These are phyloP conservation scores for Kalaharituber pfeilii DNA, from an alignment of 2,329 filamentous ascomycete genomes.

Conservation along the genomic window DNA sequence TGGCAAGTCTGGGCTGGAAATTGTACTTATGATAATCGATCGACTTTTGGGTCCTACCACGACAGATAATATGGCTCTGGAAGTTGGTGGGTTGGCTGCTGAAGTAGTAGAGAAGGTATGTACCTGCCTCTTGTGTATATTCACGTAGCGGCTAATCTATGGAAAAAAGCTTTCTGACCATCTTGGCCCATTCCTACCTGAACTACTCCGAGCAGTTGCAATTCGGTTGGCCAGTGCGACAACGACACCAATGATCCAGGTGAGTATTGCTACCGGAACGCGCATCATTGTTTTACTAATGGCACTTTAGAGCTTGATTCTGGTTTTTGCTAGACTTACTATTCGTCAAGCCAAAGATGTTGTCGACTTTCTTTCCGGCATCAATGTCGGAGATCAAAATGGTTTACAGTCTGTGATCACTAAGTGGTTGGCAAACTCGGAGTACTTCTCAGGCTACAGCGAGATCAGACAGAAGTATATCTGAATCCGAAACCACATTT, in stretches of 20 bases:
- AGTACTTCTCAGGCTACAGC: slow-evolving; percentile 95
- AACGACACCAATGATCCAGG: slow-evolving; percentile 83
- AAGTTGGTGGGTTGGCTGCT: slow-evolving; percentile 84
- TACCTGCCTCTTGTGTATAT: not conserved
- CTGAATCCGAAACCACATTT: not conserved
- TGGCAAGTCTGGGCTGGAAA: slow-evolving; percentile 69
- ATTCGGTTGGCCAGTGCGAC: slow-evolving; percentile 65
- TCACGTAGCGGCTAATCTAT: not conserved
- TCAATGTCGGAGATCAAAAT: slow-evolving; percentile 60
- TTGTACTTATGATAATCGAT: slow-evolving; percentile 81
- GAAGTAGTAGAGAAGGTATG: slow-evolving; percentile 82
- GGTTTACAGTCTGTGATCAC: slow-evolving; percentile 77
- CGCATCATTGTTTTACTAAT: not conserved
- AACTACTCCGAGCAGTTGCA: slow-evolving; percentile 78
- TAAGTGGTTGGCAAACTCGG: slow-evolving; percentile 95
- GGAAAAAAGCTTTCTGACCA: slow-evolving; percentile 50
- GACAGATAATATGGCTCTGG: slow-evolving; percentile 88
- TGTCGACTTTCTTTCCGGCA: slow-evolving; percentile 73
- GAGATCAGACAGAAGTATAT: slow-evolving; percentile 88
- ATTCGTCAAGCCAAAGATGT: slow-evolving; percentile 75
- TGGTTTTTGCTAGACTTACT: slow-evolving; percentile 84
- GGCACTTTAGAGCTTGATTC: slow-evolving; percentile 40
- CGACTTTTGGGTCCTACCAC: slow-evolving; percentile 66
- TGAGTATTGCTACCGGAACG: slow-evolving; percentile 24
- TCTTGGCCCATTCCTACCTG: slow-evolving; percentile 74